Base-by-base conservation (phyloP, 345 rosid species). In the Abelmoschus esculentus region DNA sequence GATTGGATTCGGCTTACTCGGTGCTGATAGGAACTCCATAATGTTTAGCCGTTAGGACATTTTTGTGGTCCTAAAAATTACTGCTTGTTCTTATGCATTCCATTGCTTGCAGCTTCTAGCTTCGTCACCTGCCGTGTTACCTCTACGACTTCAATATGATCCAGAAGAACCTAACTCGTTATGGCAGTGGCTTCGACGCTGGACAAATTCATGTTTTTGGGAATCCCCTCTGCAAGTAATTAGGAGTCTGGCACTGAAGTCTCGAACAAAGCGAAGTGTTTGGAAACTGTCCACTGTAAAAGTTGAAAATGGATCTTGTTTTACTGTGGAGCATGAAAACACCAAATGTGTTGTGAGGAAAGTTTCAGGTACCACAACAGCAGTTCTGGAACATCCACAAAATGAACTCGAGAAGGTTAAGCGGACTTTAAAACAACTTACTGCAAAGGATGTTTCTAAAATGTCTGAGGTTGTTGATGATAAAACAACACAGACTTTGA, bases 181-280 rank as follows among this genome's bases (percentile, higher is more conserved):
- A 31, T 68, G 68, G 79, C 80, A 79, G 61, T 92, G 98, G 98
- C 81, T 90, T 70, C 83, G 74, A 72, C 89, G 95, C 62, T 92
- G 98, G 96, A 82, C 91, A 26, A 76, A 50, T 4, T 81, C 82
- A 73, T 79, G 61, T 63, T 83, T 86, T 72, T 88, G 90, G 95
- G 80, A 74, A 70, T 79, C 83, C 50, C 75, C 74, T 80, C 72
- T 82, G n/a, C 81, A 77, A 52, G 70, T 59, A 58, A 74, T 77
- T 77, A 85, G 76, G 75, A 82, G 61, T 62, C 53, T 61, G 49
- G 62, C 60, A 6, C 59, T 76, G 54, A 82, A 79, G 69, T 56
- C 83, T 70, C 75, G 64, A 74, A 71, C 72, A 38, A 87, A 88
- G 76, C 78, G 70, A 81, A 80, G 76, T 74, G 61, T 79, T 22